These are phyloP conservation scores for Phytopythium oedochilum DNA, from an alignment of 352 stramenopile genomes.

Conservation along the genomic window DNA sequence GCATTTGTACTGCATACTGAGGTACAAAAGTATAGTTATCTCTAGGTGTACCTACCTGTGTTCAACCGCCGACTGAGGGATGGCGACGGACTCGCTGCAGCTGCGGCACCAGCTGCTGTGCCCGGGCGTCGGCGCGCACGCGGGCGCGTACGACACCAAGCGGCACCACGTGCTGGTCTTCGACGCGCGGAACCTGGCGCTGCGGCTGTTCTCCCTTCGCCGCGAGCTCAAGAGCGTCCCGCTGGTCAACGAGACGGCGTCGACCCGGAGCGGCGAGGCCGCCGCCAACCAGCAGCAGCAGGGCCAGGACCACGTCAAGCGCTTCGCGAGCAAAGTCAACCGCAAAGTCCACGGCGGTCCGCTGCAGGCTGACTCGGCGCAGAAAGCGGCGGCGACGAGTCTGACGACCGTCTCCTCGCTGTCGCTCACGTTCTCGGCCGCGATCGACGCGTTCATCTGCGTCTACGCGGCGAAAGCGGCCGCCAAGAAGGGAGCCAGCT, in stretches of 20 bases:
- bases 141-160: constrained; percentile 51
- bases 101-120: constrained; percentile 68
- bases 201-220: constrained; percentile 70
- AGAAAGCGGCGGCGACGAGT: not conserved
- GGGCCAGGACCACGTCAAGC: constrained; percentile 4
- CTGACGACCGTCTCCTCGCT: constrained; percentile 18
- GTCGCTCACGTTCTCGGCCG: constrained; percentile 34
- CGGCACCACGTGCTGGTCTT: constrained; percentile 73
- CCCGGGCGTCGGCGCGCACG: constrained; percentile 45
- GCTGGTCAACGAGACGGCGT: constrained; percentile 35
- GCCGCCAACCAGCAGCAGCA: not conserved
- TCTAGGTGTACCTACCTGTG: too few relatives aligned
- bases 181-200: constrained; percentile 31
- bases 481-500: not conserved
- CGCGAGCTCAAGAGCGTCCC: constrained; percentile 52
- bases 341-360: constrained; percentile 1
- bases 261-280: not conserved
- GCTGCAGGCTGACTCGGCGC: not conserved
- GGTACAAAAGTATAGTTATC: too few relatives aligned
- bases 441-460: constrained; percentile 56
- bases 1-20: too few relatives aligned
- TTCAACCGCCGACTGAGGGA: not conserved
- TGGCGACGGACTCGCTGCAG: constrained; percentile 53
- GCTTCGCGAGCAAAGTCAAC: constrained; percentile 5
- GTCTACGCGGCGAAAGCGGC: constrained; percentile 33